phyloP scores from a whole-genome alignment of 1,139 yeast genomes.

The Debaryomyces sp. region DNA sequence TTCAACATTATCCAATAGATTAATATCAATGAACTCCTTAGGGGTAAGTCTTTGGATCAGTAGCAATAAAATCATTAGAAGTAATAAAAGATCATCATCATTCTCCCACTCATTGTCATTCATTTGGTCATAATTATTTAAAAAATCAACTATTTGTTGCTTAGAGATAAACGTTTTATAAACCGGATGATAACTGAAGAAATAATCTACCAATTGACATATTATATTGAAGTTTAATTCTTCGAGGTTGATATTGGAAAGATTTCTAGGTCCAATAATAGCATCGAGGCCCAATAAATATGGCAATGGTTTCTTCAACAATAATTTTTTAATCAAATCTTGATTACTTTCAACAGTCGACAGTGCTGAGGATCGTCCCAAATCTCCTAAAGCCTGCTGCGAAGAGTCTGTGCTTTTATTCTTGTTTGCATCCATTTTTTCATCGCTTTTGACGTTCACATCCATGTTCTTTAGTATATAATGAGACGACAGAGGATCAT shows the following conservation, averaged over 20 bases:
- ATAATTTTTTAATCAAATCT: slow-evolving; percentile 7
- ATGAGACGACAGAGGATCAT: slow-evolving; percentile 51
- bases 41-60: slow-evolving; percentile 44
- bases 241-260: slow-evolving; percentile 20
- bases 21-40: slow-evolving; percentile 32
- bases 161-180: slow-evolving; percentile 37
- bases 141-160: slow-evolving; percentile 28
- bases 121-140: slow-evolving; percentile 30
- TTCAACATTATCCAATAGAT: slow-evolving; percentile 18
- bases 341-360: not conserved
- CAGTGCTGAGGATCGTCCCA: not conserved
- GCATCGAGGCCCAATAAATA: slow-evolving; percentile 29
- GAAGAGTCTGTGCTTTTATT: slow-evolving; percentile 11
- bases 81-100: slow-evolving; percentile 51
- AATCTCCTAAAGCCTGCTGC: not conserved
- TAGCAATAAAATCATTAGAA: slow-evolving; percentile 47
- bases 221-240: slow-evolving; percentile 28
- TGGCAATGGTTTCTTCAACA: slow-evolving; percentile 34
- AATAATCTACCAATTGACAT: slow-evolving; percentile 31
- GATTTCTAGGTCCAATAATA: slow-evolving; percentile 25
- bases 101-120: slow-evolving; percentile 48
- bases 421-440: slow-evolving; percentile 17
- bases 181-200: slow-evolving; percentile 33
- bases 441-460: slow-evolving; percentile 18
- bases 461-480: slow-evolving; percentile 45